These are phyloP conservation scores for Kodamaea alishanica DNA, from an alignment of 1,139 yeast species.

Conservation along the genomic window DNA sequence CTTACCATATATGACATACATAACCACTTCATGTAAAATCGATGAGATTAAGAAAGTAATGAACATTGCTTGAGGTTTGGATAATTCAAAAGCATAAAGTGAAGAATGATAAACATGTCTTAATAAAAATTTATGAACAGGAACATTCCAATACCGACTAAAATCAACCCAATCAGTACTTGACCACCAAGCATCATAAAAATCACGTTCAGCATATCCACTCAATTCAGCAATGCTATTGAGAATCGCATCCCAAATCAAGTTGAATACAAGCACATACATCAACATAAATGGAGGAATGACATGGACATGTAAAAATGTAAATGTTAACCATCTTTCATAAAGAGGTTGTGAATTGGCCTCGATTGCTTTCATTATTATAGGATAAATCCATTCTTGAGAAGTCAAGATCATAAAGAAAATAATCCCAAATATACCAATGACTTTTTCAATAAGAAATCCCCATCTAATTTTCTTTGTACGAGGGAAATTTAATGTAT, in stretches of 20 bases:
- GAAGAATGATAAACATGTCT: conserved; percentile 94
- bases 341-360: conserved; percentile 43
- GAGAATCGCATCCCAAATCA: conserved; percentile 92
- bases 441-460: conserved; percentile 65
- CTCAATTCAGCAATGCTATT: conserved; percentile 88
- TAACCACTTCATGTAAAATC: conserved; percentile 82
- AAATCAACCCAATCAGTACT: conserved; percentile 92
- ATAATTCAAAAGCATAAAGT: conserved; percentile 68
- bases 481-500: conserved; percentile 76
- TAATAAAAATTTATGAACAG: conserved; percentile 86
- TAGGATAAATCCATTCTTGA: conserved; percentile 73
- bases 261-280: conserved; percentile 74
- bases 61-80: conserved; percentile 66
- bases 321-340: conserved; percentile 51
- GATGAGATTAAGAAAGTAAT: conserved; percentile 81
- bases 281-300: conserved; percentile 74
- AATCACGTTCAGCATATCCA: conserved; percentile 81
- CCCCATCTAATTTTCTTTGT: conserved; percentile 64
- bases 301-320: conserved; percentile 64
- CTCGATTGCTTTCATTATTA: conserved; percentile 56
- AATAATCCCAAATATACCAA: conserved; percentile 85
- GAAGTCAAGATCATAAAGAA: conserved; percentile 79
- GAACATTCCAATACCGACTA: conserved; percentile 91
- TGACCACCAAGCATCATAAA: conserved; percentile 98
- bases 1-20: conserved; percentile 81